These are phyloP conservation scores for Uncinocarpus reesii DNA, from an alignment of 2,329 filamentous ascomycete genomes.

Conservation along the genomic window DNA sequence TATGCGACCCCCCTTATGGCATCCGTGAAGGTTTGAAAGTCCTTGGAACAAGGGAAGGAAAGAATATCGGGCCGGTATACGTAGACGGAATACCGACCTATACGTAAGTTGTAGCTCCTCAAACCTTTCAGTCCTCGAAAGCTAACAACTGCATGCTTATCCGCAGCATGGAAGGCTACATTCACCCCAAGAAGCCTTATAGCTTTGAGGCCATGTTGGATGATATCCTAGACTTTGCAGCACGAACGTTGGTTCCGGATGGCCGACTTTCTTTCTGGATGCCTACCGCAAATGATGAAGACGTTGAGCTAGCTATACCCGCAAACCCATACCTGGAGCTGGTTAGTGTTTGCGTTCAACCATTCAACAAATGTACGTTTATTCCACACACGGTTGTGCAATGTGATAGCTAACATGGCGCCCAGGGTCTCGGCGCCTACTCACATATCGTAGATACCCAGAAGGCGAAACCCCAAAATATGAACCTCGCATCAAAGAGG, in stretches of 20 bases:
- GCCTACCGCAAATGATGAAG: constrained; percentile 75
- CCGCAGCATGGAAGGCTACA: constrained; percentile 57
- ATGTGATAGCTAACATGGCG: not conserved
- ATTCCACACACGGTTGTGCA: not conserved
- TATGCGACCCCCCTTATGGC: constrained; percentile 94
- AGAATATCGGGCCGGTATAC: constrained; percentile 43
- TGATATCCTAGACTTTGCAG: constrained; percentile 77
- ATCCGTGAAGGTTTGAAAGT: constrained; percentile 87
- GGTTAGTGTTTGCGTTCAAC: constrained; percentile 67
- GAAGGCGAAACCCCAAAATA: constrained; percentile 40
- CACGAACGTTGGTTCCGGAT: constrained; percentile 61
- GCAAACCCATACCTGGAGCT: constrained; percentile 64
- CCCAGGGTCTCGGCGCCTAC: constrained; percentile 72
- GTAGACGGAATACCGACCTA: constrained; percentile 59
- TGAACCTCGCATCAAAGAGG: constrained; percentile 27
- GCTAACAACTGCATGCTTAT: not conserved
- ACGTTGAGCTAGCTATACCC: constrained; percentile 66
- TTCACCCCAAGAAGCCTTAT: constrained; percentile 85
- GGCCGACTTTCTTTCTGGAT: constrained; percentile 92
- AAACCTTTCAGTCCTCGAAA: not conserved
- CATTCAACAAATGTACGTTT: constrained; percentile 72
- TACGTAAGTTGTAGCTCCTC: constrained; percentile 39
- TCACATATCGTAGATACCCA: constrained; percentile 68
- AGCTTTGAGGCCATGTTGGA: constrained; percentile 82
- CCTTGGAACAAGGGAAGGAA: constrained; percentile 60